Conservation (phyloP, 2,329 filamentous ascomycete species). For the Alternaria novae-zelandiae region DNA sequence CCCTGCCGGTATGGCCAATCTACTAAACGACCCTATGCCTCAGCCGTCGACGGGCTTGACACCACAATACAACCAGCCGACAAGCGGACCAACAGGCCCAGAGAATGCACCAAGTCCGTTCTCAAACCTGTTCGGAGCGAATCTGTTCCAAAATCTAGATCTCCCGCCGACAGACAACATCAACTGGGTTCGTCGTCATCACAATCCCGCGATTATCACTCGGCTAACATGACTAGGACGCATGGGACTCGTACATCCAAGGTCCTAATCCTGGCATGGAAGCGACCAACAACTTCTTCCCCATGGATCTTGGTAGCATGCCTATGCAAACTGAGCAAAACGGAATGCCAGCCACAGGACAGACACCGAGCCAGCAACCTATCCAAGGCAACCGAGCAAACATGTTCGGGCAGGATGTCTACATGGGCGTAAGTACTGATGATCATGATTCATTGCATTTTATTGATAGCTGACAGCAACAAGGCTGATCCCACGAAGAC, state of each 20-base stretch:
- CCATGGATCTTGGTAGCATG: constrained; percentile 49
- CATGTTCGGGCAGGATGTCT: constrained; percentile 44
- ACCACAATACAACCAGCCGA: constrained; percentile 44
- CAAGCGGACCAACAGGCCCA: constrained; percentile 35
- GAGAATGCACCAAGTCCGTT: constrained; percentile 60
- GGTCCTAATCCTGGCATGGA: constrained; percentile 61
- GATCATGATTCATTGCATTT: not conserved
- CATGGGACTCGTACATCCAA: constrained; percentile 74
- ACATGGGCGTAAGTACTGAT: constrained; percentile 47
- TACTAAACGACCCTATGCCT: constrained; percentile 45
- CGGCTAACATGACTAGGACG: constrained; percentile 51
- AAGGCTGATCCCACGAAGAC: constrained; percentile 35
- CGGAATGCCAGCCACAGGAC: constrained; percentile 26
- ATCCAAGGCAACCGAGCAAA: constrained; percentile 31
- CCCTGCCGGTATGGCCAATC: constrained; percentile 47
- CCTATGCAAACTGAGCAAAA: constrained; percentile 40
- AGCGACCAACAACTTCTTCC: constrained; percentile 51
- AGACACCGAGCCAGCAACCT: constrained; percentile 14
- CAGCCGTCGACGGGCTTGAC: constrained; percentile 40
- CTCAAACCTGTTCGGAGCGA: constrained; percentile 60
- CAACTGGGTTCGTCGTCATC: constrained; percentile 63
- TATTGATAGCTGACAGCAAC: constrained; percentile 12
- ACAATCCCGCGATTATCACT: not conserved
- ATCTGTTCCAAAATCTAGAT: constrained; percentile 60
- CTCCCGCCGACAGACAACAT: constrained; percentile 59